Percentiles rank a stretch among this genome's conserved stretches.
Evolutionary conservation across 1,139 yeast genomes (phyloP).

Genomic region (Nakaseomyces nivariensis): DNA sequence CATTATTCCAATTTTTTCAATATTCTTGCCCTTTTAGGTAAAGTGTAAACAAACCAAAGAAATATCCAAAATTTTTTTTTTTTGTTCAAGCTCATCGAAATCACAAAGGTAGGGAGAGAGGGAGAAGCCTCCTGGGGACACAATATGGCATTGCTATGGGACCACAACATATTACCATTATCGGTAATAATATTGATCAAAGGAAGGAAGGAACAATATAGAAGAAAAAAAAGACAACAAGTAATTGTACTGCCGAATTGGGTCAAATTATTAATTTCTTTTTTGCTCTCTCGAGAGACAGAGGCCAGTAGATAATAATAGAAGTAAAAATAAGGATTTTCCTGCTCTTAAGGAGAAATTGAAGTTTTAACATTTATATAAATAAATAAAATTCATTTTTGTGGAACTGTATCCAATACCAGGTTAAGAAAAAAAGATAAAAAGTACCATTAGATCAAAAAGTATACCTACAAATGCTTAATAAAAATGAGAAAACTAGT

Average conservation of each 20-base stretch:
- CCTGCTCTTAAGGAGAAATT: background rate
- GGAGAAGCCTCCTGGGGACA: no score
- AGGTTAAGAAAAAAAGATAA: background rate
- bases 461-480: background rate
- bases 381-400: no score
- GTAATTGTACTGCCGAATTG: constrained; percentile 1
- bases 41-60: background rate
- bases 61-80: background rate
- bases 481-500: constrained; percentile 3
- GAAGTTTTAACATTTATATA: no score
- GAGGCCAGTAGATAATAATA: no score
- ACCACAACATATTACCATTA: background rate
- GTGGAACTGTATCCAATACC: no score
- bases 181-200: background rate
- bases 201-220: background rate
- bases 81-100: background rate
- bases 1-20: background rate
- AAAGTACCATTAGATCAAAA: background rate
- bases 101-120: background rate
- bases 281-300: background rate
- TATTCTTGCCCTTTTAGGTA: background rate
- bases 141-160: no score
- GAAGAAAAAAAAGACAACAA: background rate
- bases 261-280: background rate
- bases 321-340: background rate